Evolutionary conservation across 2,329 filamentous ascomycete species (phyloP).

Genomic region (Neofusicoccum sp.): DNA sequence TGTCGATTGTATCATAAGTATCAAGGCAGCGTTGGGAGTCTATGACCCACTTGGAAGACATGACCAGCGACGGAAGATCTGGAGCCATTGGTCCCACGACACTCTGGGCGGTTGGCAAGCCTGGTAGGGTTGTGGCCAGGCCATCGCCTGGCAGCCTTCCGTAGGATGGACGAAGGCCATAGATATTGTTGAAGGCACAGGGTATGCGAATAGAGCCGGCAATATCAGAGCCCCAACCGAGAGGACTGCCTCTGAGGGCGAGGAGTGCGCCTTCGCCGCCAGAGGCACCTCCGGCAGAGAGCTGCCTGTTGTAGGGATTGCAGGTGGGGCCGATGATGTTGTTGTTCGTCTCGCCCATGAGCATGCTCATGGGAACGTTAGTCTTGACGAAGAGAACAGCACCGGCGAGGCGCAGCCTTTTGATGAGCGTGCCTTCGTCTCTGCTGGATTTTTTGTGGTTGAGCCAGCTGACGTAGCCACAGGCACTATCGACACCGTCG

Average conservation of each 20-base stretch:
- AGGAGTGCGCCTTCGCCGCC: constrained; percentile 31
- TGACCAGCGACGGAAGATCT: constrained; percentile 12
- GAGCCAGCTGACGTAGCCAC: constrained; percentile 52
- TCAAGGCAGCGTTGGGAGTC: constrained; percentile 21
- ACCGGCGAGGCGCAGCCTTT: constrained; percentile 53
- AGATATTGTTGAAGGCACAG: constrained; percentile 25
- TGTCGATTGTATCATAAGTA: constrained; percentile 45
- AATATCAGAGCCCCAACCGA: constrained; percentile 32
- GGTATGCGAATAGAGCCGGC: constrained; percentile 28
- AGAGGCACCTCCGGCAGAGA: constrained; percentile 51
- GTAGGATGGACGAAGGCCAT: constrained; percentile 23
- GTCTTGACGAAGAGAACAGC: constrained; percentile 59
- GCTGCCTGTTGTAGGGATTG: constrained; percentile 46
- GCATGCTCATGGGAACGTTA: constrained; percentile 55
- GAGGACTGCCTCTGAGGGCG: constrained; percentile 27
- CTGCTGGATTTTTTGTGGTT: constrained; percentile 43
- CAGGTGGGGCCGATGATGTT: constrained; percentile 54
- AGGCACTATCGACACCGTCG: constrained; percentile 48
- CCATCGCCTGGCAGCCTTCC: constrained; percentile 22
- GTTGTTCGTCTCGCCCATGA: constrained; percentile 60
- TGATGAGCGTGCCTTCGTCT: constrained; percentile 54
- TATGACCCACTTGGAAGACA: constrained; percentile 22
- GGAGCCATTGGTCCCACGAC: constrained; percentile 23
- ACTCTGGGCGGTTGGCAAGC: constrained; percentile 24
- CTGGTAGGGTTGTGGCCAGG: constrained; percentile 24